A percentile compares a stretch with the other conserved stretches of the same genome.
Evolutionary conservation across 371 early-diverging fungal species (phyloP).

Genomic region (Zancudomyces culisetae): DNA sequence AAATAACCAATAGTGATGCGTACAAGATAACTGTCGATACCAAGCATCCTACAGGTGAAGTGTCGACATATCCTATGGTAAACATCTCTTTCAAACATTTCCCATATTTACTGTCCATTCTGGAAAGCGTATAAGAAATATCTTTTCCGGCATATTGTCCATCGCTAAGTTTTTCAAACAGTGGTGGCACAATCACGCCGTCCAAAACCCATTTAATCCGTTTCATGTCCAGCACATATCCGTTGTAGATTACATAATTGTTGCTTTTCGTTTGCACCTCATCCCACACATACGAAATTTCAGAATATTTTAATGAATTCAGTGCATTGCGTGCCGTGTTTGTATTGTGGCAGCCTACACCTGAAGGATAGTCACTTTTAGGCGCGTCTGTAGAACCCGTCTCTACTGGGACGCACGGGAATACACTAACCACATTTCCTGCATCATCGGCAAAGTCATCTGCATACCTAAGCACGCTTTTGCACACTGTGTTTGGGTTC

Average conservation of each 20-base stretch:
- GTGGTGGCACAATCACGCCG: slow-evolving; percentile 15
- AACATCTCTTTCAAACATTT: slow-evolving; percentile 46
- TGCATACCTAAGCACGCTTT: slow-evolving; percentile 29
- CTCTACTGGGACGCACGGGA: slow-evolving; percentile 44
- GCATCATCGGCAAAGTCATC: slow-evolving; percentile 15
- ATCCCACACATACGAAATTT: slow-evolving; percentile 50
- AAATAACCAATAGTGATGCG: slow-evolving; percentile 52
- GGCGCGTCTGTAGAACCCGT: slow-evolving; percentile 7
- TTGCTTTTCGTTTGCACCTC: slow-evolving; percentile 26
- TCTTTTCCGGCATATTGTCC: slow-evolving; percentile 33
- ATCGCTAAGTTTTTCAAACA: slow-evolving; percentile 18
- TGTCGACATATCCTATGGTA: slow-evolving; percentile 57
- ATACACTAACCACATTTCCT: slow-evolving; percentile 38
- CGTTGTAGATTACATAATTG: slow-evolving; percentile 47
- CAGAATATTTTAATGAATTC: slow-evolving; percentile 24
- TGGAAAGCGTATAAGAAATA: slow-evolving; percentile 36
- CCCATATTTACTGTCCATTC: slow-evolving; percentile 27
- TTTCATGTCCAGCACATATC: slow-evolving; percentile 40
- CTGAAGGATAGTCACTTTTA: background rate
- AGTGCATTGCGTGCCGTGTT: slow-evolving; percentile 20
- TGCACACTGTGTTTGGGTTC: slow-evolving; percentile 37
- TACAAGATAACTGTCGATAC: slow-evolving; percentile 54
- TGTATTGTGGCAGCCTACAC: slow-evolving; percentile 40
- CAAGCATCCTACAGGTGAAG: slow-evolving; percentile 54
- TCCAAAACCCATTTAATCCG: slow-evolving; percentile 26